Evolutionary conservation across 495 filamentous ascomycete genomes (phyloP).

Genomic region (Penicillium cataractarum): DNA sequence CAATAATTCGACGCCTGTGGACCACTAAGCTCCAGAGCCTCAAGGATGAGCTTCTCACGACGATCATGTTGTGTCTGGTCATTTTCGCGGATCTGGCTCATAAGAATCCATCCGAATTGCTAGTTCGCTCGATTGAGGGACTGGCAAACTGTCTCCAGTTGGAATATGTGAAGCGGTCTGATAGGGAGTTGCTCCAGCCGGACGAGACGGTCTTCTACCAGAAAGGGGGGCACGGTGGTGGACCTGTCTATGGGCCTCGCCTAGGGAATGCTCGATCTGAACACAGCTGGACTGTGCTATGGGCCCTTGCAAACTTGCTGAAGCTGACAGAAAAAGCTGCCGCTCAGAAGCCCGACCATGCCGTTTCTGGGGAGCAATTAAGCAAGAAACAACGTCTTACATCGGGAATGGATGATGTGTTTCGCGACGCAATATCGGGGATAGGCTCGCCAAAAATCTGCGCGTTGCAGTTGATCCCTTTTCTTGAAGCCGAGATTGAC

Average conservation of each 20-base stretch:
- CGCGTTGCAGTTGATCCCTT: slow-evolving; percentile 78
- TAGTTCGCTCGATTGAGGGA: slow-evolving; percentile 47
- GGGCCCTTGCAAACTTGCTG: slow-evolving; percentile 42
- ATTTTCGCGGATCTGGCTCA: slow-evolving; percentile 33
- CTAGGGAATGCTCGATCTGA: slow-evolving; percentile 48
- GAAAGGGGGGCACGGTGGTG: slow-evolving; percentile 20
- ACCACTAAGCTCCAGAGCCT: slow-evolving; percentile 58
- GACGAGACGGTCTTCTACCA: slow-evolving; percentile 68
- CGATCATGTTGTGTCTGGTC: slow-evolving; percentile 62
- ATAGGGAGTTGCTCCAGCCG: slow-evolving; percentile 72
- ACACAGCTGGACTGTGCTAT: slow-evolving; percentile 51
- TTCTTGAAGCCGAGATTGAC: slow-evolving; percentile 53
- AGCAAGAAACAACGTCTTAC: slow-evolving; percentile 66
- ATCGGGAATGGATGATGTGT: slow-evolving; percentile 60
- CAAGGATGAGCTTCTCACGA: slow-evolving; percentile 73
- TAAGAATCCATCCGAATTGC: slow-evolving; percentile 34
- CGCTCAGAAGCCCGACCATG: slow-evolving; percentile 15
- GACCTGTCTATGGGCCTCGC: slow-evolving; percentile 43
- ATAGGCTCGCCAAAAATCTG: slow-evolving; percentile 61
- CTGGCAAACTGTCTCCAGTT: slow-evolving; percentile 64
- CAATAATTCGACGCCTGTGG: slow-evolving; percentile 76
- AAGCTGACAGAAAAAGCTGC: slow-evolving; percentile 35
- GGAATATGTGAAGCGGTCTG: slow-evolving; percentile 73
- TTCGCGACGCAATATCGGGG: slow-evolving; percentile 60
- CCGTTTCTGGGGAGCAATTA: slow-evolving; percentile 23